Conservation (phyloP, 768 basidiomycete genomes). For the Lentinula guzmanii region DNA sequence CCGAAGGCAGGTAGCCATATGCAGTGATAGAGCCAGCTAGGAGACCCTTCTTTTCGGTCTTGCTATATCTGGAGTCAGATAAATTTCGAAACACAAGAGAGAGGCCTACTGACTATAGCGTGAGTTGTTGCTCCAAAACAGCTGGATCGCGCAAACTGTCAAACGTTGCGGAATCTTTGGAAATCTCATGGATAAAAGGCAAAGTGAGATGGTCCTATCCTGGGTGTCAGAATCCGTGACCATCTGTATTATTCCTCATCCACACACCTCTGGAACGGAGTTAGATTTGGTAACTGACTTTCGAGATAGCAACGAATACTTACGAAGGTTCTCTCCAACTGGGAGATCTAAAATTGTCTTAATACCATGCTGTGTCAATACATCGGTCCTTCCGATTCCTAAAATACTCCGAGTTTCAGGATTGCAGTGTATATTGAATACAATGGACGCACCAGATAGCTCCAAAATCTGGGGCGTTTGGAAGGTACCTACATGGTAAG, state of each 20-base stretch:
- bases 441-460: constrained; percentile 15
- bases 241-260: background rate
- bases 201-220: background rate
- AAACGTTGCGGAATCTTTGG: constrained; percentile 8
- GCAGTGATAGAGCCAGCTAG: constrained; percentile 4
- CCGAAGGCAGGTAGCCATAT: constrained; percentile 9
- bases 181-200: constrained; percentile 7
- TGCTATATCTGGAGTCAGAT: background rate
- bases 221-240: background rate
- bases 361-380: constrained; percentile 14
- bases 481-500: constrained; percentile 15
- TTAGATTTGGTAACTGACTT: background rate
- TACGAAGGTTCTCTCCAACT: constrained; percentile 24
- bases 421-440: background rate
- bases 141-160: constrained; percentile 11
- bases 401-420: background rate
- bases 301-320: background rate
- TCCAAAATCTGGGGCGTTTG: constrained; percentile 25
- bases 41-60: constrained; percentile 5
- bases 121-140: background rate
- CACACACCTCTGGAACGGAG: background rate
- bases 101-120: background rate
- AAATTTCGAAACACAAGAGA: background rate
- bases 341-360: constrained; percentile 19
- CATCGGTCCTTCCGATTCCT: constrained; percentile 16